Evolutionary conservation across 352 stramenopile species (phyloP).

Genomic region (Blastocystis sp.): DNA sequence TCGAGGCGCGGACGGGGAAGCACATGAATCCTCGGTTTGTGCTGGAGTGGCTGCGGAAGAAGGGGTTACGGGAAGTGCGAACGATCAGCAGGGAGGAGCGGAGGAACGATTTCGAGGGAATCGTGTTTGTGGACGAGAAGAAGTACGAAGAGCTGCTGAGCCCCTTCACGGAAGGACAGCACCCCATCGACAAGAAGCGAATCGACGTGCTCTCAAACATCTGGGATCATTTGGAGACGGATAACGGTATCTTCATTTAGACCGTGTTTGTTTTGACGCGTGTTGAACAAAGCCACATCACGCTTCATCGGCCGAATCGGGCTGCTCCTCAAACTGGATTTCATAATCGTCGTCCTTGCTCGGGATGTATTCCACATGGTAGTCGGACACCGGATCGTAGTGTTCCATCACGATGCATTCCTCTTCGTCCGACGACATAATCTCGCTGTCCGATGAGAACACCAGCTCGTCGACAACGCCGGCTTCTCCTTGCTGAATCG

Average conservation of each 20-base stretch:
- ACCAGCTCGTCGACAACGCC: neutral
- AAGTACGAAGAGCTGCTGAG: conserved; percentile 3
- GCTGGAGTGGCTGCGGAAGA: neutral
- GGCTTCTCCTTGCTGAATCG: neutral
- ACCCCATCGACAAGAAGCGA: conserved; percentile 34
- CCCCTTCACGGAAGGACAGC: neutral
- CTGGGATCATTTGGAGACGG: conserved; percentile 22
- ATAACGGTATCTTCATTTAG: neutral
- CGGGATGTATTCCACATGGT: neutral
- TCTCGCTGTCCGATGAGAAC: neutral
- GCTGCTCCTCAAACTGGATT: neutral
- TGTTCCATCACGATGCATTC: conserved; percentile 34
- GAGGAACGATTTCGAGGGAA: neutral
- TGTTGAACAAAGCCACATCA: conserved; percentile 1
- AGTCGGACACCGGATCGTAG: neutral
- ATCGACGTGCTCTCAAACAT: conserved; percentile 16
- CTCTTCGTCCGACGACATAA: neutral
- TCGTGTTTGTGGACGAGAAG: neutral
- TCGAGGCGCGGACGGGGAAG: neutral
- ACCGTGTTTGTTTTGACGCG: neutral
- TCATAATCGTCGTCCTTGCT: conserved; percentile 36
- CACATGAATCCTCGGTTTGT: neutral
- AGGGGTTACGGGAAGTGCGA: conserved; percentile 5
- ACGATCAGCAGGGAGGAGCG: neutral
- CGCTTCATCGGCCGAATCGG: neutral